Conservation (phyloP, 345 rosid species). For the Salix viminalis region DNA sequence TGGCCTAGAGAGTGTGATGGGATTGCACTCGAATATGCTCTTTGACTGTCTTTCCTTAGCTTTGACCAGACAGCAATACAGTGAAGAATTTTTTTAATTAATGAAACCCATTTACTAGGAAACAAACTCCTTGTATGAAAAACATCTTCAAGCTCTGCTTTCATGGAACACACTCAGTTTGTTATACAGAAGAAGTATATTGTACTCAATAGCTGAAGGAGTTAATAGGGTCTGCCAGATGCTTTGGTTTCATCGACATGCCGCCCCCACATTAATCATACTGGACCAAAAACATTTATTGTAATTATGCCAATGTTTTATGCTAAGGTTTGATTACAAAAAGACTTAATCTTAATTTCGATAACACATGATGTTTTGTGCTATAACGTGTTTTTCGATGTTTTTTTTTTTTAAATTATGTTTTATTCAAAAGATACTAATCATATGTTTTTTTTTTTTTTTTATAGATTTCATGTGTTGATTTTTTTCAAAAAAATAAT, state of each 20-base stretch:
- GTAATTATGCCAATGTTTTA: too few species aligned
- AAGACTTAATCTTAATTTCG: too few species aligned
- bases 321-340: too few species aligned
- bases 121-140: not conserved
- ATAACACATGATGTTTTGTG: too few species aligned
- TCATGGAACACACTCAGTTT: not conserved
- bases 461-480: too few species aligned
- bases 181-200: not conserved
- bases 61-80: conserved; percentile 35
- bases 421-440: too few species aligned
- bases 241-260: not conserved
- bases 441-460: too few species aligned
- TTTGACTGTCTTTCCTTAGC: conserved; percentile 36
- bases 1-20: conserved; percentile 21
- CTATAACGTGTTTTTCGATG: too few species aligned
- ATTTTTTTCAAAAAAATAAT: too few species aligned
- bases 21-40: conserved; percentile 50
- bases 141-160: not conserved
- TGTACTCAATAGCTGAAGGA: not conserved
- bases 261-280: not conserved
- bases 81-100: not conserved
- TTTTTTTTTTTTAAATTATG: too few species aligned
- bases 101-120: not conserved
- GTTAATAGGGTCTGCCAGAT: not conserved
- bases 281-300: too few species aligned